Conservation (phyloP, 371 early-diverging fungal species). For the Saksenaea oblongispora region DNA sequence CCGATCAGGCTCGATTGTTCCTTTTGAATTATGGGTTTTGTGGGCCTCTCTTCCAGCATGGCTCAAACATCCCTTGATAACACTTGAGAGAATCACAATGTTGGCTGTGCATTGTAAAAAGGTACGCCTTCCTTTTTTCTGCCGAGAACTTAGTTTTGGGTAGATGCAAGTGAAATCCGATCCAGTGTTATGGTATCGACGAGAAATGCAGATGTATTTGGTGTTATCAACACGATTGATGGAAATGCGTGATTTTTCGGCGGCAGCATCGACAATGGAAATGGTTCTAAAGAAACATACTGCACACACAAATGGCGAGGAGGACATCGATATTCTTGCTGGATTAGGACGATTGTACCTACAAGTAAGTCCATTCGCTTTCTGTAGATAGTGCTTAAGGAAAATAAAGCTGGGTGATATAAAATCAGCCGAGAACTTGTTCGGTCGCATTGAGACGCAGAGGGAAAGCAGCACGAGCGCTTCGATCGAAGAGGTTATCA, state of each 20-base stretch:
- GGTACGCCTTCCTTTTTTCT: slow-evolving; percentile 14
- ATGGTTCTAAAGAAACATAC: slow-evolving; percentile 17
- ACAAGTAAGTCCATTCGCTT: slow-evolving; percentile 33
- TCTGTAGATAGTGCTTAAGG: neutral
- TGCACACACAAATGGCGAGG: slow-evolving; percentile 5
- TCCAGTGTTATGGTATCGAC: slow-evolving; percentile 36
- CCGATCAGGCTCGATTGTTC: slow-evolving; percentile 44
- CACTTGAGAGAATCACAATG: slow-evolving; percentile 54
- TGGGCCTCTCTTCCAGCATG: slow-evolving; percentile 54
- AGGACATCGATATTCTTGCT: slow-evolving; percentile 50
- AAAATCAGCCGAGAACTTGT: slow-evolving; percentile 41
- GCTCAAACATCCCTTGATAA: slow-evolving; percentile 47
- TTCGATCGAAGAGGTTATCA: slow-evolving; percentile 37
- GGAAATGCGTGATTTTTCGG: slow-evolving; percentile 47
- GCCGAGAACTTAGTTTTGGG: neutral
- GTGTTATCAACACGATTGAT: slow-evolving; percentile 56
- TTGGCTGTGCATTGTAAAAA: slow-evolving; percentile 58
- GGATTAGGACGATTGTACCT: slow-evolving; percentile 58
- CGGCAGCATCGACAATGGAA: slow-evolving; percentile 44
- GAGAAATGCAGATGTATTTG: slow-evolving; percentile 55
- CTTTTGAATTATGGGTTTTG: slow-evolving; percentile 57
- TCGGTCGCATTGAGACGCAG: slow-evolving; percentile 34
- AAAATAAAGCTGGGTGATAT: slow-evolving; percentile 47
- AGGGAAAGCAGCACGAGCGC: slow-evolving; percentile 17
- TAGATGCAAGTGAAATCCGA: slow-evolving; percentile 13